phyloP scores from a whole-genome alignment of 148 eudicot species.

The Arbutus unedo region DNA sequence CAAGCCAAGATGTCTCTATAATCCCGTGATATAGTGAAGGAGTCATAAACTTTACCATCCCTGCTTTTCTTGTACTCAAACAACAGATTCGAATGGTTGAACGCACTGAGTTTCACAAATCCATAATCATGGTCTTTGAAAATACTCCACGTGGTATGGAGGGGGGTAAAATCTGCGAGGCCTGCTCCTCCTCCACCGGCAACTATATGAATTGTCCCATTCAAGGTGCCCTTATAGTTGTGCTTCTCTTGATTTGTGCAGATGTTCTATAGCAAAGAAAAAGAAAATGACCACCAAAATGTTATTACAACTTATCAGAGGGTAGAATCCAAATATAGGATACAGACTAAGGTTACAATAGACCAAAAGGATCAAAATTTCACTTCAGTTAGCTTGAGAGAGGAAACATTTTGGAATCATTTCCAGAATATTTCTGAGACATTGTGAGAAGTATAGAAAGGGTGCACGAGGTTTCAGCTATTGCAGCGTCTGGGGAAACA shows the following conservation, averaged over 20 bases:
- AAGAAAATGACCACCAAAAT: neutral
- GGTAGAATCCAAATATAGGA: neutral
- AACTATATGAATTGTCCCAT: slow-evolving; percentile 81
- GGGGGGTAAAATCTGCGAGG: slow-evolving; percentile 48
- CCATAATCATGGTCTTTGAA: slow-evolving; percentile 79
- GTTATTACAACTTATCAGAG: neutral
- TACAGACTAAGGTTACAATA: neutral
- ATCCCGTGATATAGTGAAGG: slow-evolving; percentile 70
- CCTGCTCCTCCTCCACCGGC: slow-evolving; percentile 90
- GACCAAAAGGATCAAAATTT: neutral
- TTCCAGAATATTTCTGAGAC: neutral
- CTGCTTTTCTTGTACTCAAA: slow-evolving; percentile 90
- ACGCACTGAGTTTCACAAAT: slow-evolving; percentile 76
- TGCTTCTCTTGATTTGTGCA: slow-evolving; percentile 70
- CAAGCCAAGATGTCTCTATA: slow-evolving; percentile 86
- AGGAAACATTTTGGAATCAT: neutral
- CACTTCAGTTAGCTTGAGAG: neutral
- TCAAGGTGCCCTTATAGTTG: slow-evolving; percentile 53
- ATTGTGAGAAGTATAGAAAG: too few species aligned
- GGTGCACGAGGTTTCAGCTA: too few species aligned
- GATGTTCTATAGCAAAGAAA: slow-evolving; percentile 44
- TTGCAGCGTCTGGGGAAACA: too few species aligned
- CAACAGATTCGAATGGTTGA: slow-evolving; percentile 64
- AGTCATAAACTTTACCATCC: slow-evolving; percentile 75
- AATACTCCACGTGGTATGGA: slow-evolving; percentile 67